phyloP scores from a whole-genome alignment of 495 filamentous ascomycete genomes.

The Neurospora sp. region DNA sequence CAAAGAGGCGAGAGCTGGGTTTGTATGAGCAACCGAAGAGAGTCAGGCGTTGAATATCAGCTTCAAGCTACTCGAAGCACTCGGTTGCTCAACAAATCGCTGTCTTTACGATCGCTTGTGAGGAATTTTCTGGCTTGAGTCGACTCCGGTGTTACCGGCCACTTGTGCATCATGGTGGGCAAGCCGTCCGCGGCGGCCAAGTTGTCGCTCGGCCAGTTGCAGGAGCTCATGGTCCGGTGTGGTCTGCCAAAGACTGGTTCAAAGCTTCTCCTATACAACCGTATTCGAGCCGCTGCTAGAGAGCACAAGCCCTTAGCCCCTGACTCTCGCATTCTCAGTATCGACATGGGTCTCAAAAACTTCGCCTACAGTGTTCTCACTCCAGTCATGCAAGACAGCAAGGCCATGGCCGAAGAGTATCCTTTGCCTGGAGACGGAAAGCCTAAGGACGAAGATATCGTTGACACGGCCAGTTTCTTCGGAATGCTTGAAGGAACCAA shows the following conservation, averaged over 20 bases:
- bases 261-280: constrained; percentile 6
- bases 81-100: background rate
- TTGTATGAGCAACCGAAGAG: too few species aligned
- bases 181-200: background rate
- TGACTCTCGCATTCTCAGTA: constrained; percentile 49
- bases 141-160: background rate
- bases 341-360: constrained; percentile 83
- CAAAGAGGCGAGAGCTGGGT: too few species aligned
- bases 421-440: background rate
- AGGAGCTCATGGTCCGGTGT: constrained; percentile 4
- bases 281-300: constrained; percentile 13
- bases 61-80: background rate
- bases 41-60: background rate
- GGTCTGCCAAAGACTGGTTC: constrained; percentile 14
- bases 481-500: background rate
- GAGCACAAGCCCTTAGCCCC: constrained; percentile 7
- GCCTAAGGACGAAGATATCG: background rate
- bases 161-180: background rate
- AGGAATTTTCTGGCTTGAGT: background rate
- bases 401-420: background rate
- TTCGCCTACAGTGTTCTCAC: constrained; percentile 62
- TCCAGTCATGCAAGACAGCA: constrained; percentile 7
- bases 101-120: background rate
- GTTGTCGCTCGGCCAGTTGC: background rate
- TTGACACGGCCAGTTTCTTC: background rate